Base-by-base conservation (phyloP, 1,139 yeast species). In the Yamadazyma dendronema region DNA sequence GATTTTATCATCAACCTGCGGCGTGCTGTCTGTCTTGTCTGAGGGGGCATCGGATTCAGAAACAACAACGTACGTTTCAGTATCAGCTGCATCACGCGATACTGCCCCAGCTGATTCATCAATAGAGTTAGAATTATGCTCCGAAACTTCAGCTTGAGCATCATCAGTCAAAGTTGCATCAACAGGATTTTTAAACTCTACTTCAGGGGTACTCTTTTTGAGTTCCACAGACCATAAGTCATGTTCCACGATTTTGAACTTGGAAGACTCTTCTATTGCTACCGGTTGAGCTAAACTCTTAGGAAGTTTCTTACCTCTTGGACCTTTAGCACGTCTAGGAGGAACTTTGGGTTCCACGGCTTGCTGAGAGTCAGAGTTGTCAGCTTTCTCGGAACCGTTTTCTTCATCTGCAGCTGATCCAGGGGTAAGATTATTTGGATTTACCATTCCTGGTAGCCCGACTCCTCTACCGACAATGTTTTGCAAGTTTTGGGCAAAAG, bases 221-320 rank as follows among this genome's bases (percentile, higher is more conserved):
- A 38, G 41, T 23, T 42, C 40, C 17, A 53, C 38, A 14, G 52
- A 53, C 80, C 81, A 77, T 16, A 72, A 43, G 17, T 63, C 60
- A 13, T 60, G 58, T 10, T 61, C 59, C 21, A 57, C 61, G 6
- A 68, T 44, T 15, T 54, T 52, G 42, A 67, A 68, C 24, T 59
- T 51, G 1, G 62, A 46, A 16, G 47, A 52, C 3, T 49, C 40
- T 31, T 60, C 72, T 13, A 72, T 65, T 15, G 48, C 54, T 0
- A 73, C 67, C 3, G 77, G 74, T 11, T 75, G 72, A 28, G 67
- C 65, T 15, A 79, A 73, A n/a, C 65, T 59, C 40, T 74, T 74
- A 1, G 96, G 96, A 35, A 87, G 65, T 47, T 82, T 78, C 42
- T 94, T 78, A 0, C 92, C 90, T 44, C 75, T 72, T 17, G 96